Evolutionary conservation across 2,329 filamentous ascomycete genomes (phyloP).

Genomic region (Rhynchosporium agropyri): DNA sequence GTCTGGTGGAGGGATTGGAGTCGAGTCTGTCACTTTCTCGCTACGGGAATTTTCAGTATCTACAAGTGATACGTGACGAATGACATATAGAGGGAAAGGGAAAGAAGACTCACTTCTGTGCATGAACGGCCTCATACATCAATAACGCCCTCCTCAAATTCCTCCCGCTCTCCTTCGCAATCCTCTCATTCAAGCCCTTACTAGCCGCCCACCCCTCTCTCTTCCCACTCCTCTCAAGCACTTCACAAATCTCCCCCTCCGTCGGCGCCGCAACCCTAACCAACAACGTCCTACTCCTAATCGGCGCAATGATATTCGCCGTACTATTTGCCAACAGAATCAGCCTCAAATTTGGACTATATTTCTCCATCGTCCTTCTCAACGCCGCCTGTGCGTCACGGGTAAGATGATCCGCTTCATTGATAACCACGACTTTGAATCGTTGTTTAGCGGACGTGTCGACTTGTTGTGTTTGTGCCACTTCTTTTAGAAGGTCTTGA

Average conservation of each 20-base stretch:
- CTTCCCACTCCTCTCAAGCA: constrained; percentile 70
- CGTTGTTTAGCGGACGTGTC: constrained; percentile 85
- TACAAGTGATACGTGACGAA: constrained; percentile 19
- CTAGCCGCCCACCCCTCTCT: constrained; percentile 83
- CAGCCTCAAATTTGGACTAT: constrained; percentile 89
- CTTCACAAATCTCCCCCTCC: constrained; percentile 79
- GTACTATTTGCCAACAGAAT: constrained; percentile 95
- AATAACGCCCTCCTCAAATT: constrained; percentile 88
- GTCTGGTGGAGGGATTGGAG: constrained; percentile 89
- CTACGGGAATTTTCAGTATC: constrained; percentile 52
- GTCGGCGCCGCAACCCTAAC: constrained; percentile 90
- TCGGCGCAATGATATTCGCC: constrained; percentile 98
- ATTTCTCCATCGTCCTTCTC: constrained; percentile 98
- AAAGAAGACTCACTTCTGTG: constrained; percentile 75
- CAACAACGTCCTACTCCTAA: constrained; percentile 86
- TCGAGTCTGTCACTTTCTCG: constrained; percentile 86
- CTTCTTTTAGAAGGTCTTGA: constrained; percentile 94
- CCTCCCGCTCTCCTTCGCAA: constrained; percentile 86
- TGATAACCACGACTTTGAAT: constrained; percentile 99
- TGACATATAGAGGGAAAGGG: constrained; percentile 18
- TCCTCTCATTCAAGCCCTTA: constrained; percentile 75
- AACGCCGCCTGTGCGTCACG: constrained; percentile 94
- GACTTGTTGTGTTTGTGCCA: constrained; percentile 99
- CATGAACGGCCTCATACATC: constrained; percentile 97
- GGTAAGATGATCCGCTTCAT: constrained; percentile 93